Evolutionary conservation across 257 asterid genomes (phyloP), one percentile per base, ranked within the genome.

Genomic region (Buddleja alternifolia): DNA sequence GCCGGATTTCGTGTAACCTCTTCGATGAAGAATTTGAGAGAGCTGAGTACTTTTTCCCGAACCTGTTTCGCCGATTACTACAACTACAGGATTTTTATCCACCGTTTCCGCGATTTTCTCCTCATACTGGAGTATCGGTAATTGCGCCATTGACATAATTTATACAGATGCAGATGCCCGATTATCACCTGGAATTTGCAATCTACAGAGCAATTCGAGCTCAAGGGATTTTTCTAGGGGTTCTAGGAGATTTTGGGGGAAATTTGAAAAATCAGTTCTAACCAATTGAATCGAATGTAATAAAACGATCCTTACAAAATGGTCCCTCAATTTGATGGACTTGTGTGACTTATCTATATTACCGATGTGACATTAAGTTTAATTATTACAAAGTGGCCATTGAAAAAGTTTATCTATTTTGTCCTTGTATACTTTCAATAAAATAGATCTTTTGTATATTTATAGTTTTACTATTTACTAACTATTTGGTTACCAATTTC

Each of bases 1-100:
- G 11, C 95, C 92, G 32, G 89, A 83, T 60, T 87, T 79, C 21
- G 98, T 84, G 77, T 86, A 93, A 15, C 96, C 96, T 40, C 75
- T 82, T 67, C 86, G 40, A 54, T 85, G 92, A 62, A 93, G 99
- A 64, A 93, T 93, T 70, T 90, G 97, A 16, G 99, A 89, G 29
- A 90, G 97, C 56, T 93, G 99, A 24, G 97, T 93, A 70, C 99
- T 93, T 71, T 93, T 93, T 0, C 99, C 99, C 0, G 99, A 93
- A 41, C 97, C 99, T 5, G 97, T 90, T 77, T 93, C 99, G 32
- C 97, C 99, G 20, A 93, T 90, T 16, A 93, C 68, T 2, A 93
- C 99, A 0, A 82, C 89, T 2, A 93, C 93, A 2, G 96, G 78
- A 62, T 84, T 90, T 51, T 84, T 70, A 61, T 88, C 96, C 36